Conservation (phyloP, 352 stramenopile genomes). For the Proteromonas lacertae region DNA sequence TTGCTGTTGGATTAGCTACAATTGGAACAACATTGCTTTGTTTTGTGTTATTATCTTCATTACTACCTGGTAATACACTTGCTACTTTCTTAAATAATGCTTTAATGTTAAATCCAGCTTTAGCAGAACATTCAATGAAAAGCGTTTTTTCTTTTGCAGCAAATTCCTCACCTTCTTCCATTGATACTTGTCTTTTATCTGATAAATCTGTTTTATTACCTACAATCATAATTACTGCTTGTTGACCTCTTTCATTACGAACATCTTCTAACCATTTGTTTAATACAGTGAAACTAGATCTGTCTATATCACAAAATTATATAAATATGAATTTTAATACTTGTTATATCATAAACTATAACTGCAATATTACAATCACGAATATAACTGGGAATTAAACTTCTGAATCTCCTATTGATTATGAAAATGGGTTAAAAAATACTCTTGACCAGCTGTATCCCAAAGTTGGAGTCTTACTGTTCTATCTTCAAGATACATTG, state of each 20-base stretch:
- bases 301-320: neutral
- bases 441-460: constrained; percentile 88
- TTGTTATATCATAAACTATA: constrained; percentile 98
- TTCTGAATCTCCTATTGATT: neutral
- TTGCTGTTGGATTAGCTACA: constrained; percentile 50
- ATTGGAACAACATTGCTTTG: constrained; percentile 47
- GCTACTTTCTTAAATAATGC: constrained; percentile 90
- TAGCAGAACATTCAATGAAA: constrained; percentile 97
- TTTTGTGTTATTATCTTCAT: constrained; percentile 69
- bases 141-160: constrained; percentile 86
- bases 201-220: constrained; percentile 98
- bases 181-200: constrained; percentile 70
- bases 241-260: constrained; percentile 71
- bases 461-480: constrained; percentile 58
- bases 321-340: constrained; percentile 13
- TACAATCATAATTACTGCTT: constrained; percentile 97
- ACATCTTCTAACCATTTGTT: constrained; percentile 98
- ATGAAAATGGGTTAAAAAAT: constrained; percentile 3
- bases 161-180: constrained; percentile 87
- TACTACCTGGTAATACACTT: constrained; percentile 72
- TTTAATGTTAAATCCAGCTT: constrained; percentile 83
- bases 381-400: constrained; percentile 34
- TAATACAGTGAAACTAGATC: constrained; percentile 64
- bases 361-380: constrained; percentile 93
- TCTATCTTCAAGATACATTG: constrained; percentile 74